These are phyloP conservation scores for Pseudonitzschia pungens DNA, from an alignment of 108 stramenopile species.

Conservation along the genomic window DNA sequence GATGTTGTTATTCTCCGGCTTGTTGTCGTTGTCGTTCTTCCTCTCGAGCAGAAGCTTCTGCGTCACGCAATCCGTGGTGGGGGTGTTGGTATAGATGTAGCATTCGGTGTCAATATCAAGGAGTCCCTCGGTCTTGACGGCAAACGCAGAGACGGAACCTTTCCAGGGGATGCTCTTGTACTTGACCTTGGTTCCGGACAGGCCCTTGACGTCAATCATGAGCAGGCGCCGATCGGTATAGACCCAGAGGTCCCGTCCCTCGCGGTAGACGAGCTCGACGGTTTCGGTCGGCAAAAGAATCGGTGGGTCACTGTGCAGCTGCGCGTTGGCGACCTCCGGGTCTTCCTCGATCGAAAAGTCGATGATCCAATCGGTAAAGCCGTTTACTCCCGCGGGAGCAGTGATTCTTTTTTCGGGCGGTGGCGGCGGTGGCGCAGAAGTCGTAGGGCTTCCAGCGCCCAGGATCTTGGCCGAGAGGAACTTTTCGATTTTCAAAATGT, in stretches of 20 bases:
- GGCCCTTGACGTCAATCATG: conserved; percentile 58
- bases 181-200: conserved; percentile 58
- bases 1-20: neutral
- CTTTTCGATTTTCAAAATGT: conserved; percentile 53
- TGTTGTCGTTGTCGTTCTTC: too few relatives aligned
- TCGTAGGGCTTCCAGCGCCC: too few relatives aligned
- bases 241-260: conserved; percentile 39
- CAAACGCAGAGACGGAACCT: conserved; percentile 37
- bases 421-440: too few relatives aligned
- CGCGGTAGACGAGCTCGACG: conserved; percentile 50
- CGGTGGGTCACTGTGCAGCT: conserved; percentile 49
- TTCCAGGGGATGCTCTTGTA: conserved; percentile 60
- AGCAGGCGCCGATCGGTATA: conserved; percentile 58
- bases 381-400: conserved; percentile 10
- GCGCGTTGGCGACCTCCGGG: conserved; percentile 36
- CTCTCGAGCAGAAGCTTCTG: neutral
- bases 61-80: neutral
- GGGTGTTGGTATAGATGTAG: neutral
- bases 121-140: conserved; percentile 60
- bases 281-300: conserved; percentile 58
- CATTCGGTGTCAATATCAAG: conserved; percentile 38
- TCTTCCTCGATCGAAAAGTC: conserved; percentile 53
- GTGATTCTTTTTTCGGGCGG: neutral
- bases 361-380: conserved; percentile 26
- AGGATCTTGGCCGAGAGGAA: conserved; percentile 58